Percentiles rank a stretch among this genome's conserved stretches.
These are phyloP conservation scores for Aspergillus sergii DNA, from an alignment of 2,329 filamentous ascomycete species.

Conservation along the genomic window DNA sequence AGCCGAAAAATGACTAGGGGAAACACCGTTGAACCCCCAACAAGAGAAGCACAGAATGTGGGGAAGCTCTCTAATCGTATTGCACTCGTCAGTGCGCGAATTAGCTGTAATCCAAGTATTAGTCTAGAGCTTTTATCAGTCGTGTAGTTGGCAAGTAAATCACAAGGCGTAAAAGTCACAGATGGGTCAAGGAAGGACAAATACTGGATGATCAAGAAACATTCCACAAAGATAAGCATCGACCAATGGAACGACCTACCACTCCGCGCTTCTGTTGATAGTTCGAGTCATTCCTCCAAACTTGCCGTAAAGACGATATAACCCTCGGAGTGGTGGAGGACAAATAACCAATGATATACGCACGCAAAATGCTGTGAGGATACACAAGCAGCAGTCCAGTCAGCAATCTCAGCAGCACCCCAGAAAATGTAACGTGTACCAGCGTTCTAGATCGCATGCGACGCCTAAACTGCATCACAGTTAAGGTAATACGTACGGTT, in stretches of 20 bases:
- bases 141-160: background rate
- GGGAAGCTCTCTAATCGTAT: slow-evolving; percentile 53
- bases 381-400: slow-evolving; percentile 1
- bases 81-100: slow-evolving; percentile 40
- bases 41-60: slow-evolving; percentile 54
- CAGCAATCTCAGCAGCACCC: slow-evolving; percentile 1
- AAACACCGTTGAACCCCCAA: slow-evolving; percentile 55
- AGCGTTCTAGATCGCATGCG: slow-evolving; percentile 6
- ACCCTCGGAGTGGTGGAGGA: slow-evolving; percentile 51
- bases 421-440: slow-evolving; percentile 2
- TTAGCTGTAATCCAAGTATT: slow-evolving; percentile 34
- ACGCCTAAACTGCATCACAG: background rate
- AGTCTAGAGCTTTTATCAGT: background rate
- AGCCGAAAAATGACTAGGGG: slow-evolving; percentile 33
- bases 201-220: background rate
- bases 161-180: too few species aligned
- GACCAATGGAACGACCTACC: slow-evolving; percentile 32
- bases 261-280: slow-evolving; percentile 37
- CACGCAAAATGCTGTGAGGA: slow-evolving; percentile 42
- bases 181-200: background rate
- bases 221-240: slow-evolving; percentile 8
- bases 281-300: slow-evolving; percentile 36
- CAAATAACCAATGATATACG: slow-evolving; percentile 53
- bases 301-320: slow-evolving; percentile 39
- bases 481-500: slow-evolving; percentile 36